phyloP scores from a whole-genome alignment of 2,329 filamentous ascomycete genomes.

The Tolypocladium pustulatum region DNA sequence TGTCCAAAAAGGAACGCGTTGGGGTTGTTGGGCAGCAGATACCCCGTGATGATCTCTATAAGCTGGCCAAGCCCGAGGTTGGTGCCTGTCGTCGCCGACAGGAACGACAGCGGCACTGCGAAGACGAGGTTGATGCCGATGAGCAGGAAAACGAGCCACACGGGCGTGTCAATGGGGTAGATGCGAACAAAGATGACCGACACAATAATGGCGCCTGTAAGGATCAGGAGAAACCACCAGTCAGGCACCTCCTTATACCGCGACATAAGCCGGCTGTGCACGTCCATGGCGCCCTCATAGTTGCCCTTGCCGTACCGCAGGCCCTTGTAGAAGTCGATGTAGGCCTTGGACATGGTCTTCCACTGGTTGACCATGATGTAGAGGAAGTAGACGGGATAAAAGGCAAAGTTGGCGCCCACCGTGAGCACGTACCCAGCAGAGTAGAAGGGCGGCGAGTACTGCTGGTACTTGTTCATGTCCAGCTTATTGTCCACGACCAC shows the following conservation, averaged over 20 bases:
- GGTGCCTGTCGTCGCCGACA: conserved; percentile 33
- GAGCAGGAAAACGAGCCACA: conserved; percentile 31
- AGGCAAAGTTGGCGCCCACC: conserved; percentile 30
- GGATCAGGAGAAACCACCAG: conserved; percentile 34
- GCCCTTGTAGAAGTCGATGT: conserved; percentile 27
- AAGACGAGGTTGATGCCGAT: conserved; percentile 28
- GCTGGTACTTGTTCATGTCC: conserved; percentile 25
- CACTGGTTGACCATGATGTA: conserved; percentile 28
- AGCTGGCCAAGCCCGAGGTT: conserved; percentile 30
- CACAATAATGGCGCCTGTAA: conserved; percentile 18
- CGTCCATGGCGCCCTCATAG: conserved; percentile 29
- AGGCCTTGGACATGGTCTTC: conserved; percentile 19
- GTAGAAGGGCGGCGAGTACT: conserved; percentile 34
- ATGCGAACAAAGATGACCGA: conserved; percentile 18
- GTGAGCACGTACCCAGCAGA: conserved; percentile 30
- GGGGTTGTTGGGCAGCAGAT: conserved; percentile 12
- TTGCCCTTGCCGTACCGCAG: conserved; percentile 27
- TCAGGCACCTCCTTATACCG: conserved; percentile 32
- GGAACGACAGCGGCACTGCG: conserved; percentile 30
- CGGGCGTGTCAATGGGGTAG: conserved; percentile 18
- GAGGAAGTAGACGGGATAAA: conserved; percentile 31
- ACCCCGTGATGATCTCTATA: conserved; percentile 28
- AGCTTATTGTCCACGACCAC: conserved; percentile 27
- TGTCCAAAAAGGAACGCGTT: conserved; percentile 15
- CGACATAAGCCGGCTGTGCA: conserved; percentile 28